Conservation (phyloP, 129 eudicot genomes). For the Sambucus nigra region DNA sequence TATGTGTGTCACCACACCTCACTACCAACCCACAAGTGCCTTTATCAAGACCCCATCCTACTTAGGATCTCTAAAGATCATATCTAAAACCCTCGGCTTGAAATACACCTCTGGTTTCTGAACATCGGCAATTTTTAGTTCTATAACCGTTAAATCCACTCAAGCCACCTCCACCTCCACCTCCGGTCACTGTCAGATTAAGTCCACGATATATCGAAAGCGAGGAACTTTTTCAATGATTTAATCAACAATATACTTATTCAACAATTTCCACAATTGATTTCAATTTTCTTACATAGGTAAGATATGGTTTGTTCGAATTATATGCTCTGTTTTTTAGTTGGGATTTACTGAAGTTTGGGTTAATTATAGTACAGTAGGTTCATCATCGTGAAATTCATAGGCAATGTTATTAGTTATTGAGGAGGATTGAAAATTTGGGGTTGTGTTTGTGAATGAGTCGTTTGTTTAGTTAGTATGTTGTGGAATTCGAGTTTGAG, state of each 20-base stretch:
- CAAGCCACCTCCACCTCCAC: too few species aligned
- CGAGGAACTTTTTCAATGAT: too few species aligned
- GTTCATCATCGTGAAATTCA: slow-evolving; percentile 14
- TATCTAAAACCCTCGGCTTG: slow-evolving; percentile 50
- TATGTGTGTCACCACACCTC: slow-evolving; percentile 33
- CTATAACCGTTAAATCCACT: too few species aligned
- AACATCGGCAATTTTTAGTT: slow-evolving; percentile 41
- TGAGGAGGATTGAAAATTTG: slow-evolving; percentile 5
- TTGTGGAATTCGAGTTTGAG: slow-evolving; percentile 14
- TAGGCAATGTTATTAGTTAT: slow-evolving; percentile 13
- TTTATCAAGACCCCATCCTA: slow-evolving; percentile 39
- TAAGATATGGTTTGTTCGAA: too few species aligned
- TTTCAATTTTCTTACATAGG: too few species aligned
- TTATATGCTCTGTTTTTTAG: too few species aligned
- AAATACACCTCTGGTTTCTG: slow-evolving; percentile 37
- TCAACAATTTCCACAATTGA: too few species aligned
- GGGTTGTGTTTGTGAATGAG: not conserved
- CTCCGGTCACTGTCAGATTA: too few species aligned
- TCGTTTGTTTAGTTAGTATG: slow-evolving; percentile 9
- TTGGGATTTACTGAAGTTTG: too few species aligned
- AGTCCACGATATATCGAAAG: too few species aligned
- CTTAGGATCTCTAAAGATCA: slow-evolving; percentile 34
- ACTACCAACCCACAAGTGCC: slow-evolving; percentile 12
- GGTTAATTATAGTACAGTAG: too few species aligned
- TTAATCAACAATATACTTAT: too few species aligned